Evolutionary conservation across 2,329 filamentous ascomycete genomes (phyloP).

Genomic region (Trichoderma polysporum): DNA sequence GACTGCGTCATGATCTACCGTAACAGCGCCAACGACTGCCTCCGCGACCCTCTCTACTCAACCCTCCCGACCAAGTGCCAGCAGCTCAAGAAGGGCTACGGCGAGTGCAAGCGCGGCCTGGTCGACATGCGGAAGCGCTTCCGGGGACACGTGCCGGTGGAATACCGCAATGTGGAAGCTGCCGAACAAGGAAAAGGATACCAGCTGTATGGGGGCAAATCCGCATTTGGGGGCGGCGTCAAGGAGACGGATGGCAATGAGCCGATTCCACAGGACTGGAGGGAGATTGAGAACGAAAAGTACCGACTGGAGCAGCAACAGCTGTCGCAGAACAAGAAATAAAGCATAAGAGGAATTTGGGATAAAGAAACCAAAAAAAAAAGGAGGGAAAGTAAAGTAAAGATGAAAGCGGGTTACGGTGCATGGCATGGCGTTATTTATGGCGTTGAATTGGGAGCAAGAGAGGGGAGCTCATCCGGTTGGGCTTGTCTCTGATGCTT

Average conservation of each 20-base stretch:
- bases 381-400: neutral
- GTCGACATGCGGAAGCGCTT: slow-evolving; percentile 99
- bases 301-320: slow-evolving; percentile 42
- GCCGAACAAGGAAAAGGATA: slow-evolving; percentile 56
- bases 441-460: neutral
- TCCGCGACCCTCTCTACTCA: slow-evolving; percentile 77
- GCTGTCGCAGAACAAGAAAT: slow-evolving; percentile 22
- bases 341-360: neutral
- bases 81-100: slow-evolving; percentile 88
- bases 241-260: slow-evolving; percentile 69
- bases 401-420: neutral
- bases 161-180: slow-evolving; percentile 54
- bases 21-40: slow-evolving; percentile 82
- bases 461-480: neutral
- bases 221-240: slow-evolving; percentile 64
- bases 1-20: slow-evolving; percentile 95
- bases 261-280: slow-evolving; percentile 59
- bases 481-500: neutral
- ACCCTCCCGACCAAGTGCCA: slow-evolving; percentile 85
- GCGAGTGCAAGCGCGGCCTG: slow-evolving; percentile 93
- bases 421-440: slow-evolving; percentile 12
- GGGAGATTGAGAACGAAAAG: slow-evolving; percentile 64
- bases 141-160: slow-evolving; percentile 85
- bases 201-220: slow-evolving; percentile 77
- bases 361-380: neutral